Percentiles rank a stretch among this genome's conserved stretches.
Conservation (phyloP, 441 rosid species). For the Eruca vesicaria region DNA sequence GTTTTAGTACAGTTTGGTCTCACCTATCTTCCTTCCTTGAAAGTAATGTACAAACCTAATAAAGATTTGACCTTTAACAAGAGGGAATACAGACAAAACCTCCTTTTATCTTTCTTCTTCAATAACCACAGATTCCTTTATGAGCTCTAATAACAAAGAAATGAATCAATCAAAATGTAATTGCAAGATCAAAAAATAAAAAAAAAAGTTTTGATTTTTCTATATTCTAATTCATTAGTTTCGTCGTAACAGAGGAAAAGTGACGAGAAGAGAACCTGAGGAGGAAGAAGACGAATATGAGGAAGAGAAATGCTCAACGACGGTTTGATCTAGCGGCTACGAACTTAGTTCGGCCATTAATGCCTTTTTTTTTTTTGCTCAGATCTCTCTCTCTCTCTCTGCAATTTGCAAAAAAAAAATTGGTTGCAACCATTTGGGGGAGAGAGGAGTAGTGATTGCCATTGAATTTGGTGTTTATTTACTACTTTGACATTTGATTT, state of each 20-base stretch:
- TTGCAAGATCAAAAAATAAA: neutral
- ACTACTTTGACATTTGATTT: neutral
- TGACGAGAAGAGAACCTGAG: too few relatives aligned
- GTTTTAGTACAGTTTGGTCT: too few relatives aligned
- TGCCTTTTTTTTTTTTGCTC: conserved; percentile 10
- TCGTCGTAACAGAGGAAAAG: too few relatives aligned
- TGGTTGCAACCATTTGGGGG: neutral
- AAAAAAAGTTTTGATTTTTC: neutral
- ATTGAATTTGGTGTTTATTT: neutral
- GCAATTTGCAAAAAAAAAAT: neutral
- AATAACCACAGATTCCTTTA: neutral
- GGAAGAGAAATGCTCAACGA: conserved; percentile 9
- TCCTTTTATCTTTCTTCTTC: neutral
- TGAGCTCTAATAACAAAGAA: neutral
- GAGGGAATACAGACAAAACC: neutral
- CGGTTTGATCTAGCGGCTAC: conserved; percentile 40
- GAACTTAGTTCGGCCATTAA: conserved; percentile 31
- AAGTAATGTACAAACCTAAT: too few relatives aligned
- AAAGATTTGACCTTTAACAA: neutral
- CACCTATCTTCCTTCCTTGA: too few relatives aligned
- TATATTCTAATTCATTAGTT: neutral
- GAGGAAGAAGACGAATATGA: neutral
- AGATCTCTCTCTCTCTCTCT: conserved; percentile 43
- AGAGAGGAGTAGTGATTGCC: neutral
- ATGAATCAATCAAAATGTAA: neutral